Percentiles rank a stretch among this genome's conserved stretches.
These are phyloP conservation scores for Zymoseptoria ardabiliae DNA, from an alignment of 2,329 filamentous ascomycete genomes.

Conservation along the genomic window DNA sequence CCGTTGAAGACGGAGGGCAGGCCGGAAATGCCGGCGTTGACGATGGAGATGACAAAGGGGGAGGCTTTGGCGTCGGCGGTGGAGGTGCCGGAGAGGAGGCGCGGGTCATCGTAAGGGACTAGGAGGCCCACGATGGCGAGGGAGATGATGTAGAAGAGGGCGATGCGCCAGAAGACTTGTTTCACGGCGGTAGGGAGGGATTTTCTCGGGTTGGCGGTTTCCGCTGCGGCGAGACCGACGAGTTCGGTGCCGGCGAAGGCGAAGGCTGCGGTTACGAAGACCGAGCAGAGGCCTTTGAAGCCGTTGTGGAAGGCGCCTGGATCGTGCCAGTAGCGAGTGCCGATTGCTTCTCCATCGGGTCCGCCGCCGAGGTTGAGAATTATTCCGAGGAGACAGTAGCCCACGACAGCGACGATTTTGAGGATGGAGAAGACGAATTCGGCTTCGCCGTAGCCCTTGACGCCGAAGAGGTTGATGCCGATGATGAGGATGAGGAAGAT, in stretches of 20 bases:
- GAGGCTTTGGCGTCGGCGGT: conserved; percentile 39
- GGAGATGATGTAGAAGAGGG: conserved; percentile 30
- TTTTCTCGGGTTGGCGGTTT: conserved; percentile 46
- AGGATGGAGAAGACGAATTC: conserved; percentile 32
- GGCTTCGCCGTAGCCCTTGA: conserved; percentile 30
- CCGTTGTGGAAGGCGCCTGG: conserved; percentile 44
- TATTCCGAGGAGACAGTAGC: conserved; percentile 59
- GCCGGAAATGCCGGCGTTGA: conserved; percentile 52
- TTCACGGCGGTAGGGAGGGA: conserved; percentile 32
- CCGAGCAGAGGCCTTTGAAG: conserved; percentile 58
- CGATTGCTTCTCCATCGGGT: conserved; percentile 49
- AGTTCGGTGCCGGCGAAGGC: conserved; percentile 59
- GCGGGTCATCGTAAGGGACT: conserved; percentile 25
- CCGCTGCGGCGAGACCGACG: conserved; percentile 50
- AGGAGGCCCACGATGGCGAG: conserved; percentile 29
- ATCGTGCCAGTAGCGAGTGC: conserved; percentile 44
- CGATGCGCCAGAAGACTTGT: conserved; percentile 32
- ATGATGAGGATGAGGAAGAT: conserved; percentile 28
- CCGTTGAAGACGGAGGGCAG: conserved; percentile 62
- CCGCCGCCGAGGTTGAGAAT: conserved; percentile 54
- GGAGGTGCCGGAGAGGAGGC: conserved; percentile 30
- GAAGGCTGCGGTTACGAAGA: conserved; percentile 58
- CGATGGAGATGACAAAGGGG: conserved; percentile 60
- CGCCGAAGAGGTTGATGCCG: conserved; percentile 29
- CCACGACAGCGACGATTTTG: conserved; percentile 43